These are phyloP conservation scores for Beverwykella pulmonaria DNA, from an alignment of 495 filamentous ascomycete genomes.

Conservation along the genomic window DNA sequence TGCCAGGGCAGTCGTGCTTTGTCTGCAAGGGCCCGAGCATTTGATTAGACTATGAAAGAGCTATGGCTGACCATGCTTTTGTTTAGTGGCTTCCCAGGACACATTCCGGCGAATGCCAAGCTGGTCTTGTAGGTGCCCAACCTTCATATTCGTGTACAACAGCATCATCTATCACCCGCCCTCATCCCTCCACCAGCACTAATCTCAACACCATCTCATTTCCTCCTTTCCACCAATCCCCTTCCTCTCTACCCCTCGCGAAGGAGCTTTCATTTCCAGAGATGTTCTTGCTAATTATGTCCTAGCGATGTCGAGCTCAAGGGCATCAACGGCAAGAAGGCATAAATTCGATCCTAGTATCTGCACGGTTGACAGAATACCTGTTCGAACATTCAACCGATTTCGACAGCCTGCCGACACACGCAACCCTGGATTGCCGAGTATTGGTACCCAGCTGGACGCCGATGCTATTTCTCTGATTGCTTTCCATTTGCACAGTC, in stretches of 20 bases:
- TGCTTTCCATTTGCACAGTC: background rate
- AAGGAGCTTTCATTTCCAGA: slow-evolving; percentile 10
- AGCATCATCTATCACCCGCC: slow-evolving; percentile 3
- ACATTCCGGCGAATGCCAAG: slow-evolving; percentile 36
- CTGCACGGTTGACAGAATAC: slow-evolving; percentile 5
- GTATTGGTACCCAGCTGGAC: background rate
- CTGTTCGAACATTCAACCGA: background rate
- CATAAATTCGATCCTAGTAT: background rate
- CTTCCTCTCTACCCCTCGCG: no score
- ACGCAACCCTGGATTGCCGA: background rate
- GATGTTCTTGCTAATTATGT: slow-evolving; percentile 7
- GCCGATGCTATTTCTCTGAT: background rate
- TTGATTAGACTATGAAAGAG: background rate
- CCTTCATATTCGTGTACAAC: background rate
- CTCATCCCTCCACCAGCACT: background rate
- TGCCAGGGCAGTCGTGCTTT: background rate
- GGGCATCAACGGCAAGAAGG: slow-evolving; percentile 36
- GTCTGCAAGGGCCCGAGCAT: background rate
- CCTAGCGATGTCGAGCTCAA: slow-evolving; percentile 40
- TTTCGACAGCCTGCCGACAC: background rate
- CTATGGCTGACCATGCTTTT: slow-evolving; percentile 16
- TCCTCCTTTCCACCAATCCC: no score
- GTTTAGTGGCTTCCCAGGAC: slow-evolving; percentile 38
- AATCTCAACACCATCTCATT: background rate
- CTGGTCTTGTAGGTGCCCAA: slow-evolving; percentile 42